Conservation (phyloP, 768 basidiomycete species). For the Kwoniella europaea region DNA sequence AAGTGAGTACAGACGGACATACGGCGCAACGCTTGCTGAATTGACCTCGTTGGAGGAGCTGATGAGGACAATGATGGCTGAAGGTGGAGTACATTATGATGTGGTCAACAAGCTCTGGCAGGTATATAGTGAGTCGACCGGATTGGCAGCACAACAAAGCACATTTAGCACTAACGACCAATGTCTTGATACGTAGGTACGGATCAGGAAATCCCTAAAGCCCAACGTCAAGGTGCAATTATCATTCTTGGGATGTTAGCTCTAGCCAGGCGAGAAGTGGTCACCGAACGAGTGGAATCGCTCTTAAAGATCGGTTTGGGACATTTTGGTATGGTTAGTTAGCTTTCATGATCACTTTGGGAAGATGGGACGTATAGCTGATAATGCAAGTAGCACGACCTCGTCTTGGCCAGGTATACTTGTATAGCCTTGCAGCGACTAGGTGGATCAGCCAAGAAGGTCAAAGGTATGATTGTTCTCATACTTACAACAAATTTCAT, state of each 20-base stretch:
- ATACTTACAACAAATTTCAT: no score
- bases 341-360: background rate
- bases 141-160: background rate
- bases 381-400: slow-evolving; percentile 67
- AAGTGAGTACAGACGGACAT: slow-evolving; percentile 71
- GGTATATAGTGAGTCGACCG: slow-evolving; percentile 75
- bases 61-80: slow-evolving; percentile 94
- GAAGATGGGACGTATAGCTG: background rate
- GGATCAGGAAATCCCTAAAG: slow-evolving; percentile 72
- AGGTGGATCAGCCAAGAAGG: slow-evolving; percentile 93
- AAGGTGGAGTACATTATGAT: slow-evolving; percentile 78
- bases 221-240: slow-evolving; percentile 90
- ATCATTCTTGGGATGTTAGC: slow-evolving; percentile 98
- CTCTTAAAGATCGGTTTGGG: slow-evolving; percentile 88
- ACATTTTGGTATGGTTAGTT: slow-evolving; percentile 73
- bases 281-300: slow-evolving; percentile 79
- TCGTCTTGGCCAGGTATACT: slow-evolving; percentile 88
- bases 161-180: background rate
- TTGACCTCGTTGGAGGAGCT: slow-evolving; percentile 95
- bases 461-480: slow-evolving; percentile 75
- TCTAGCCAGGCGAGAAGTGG: slow-evolving; percentile 74
- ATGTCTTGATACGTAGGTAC: slow-evolving; percentile 64
- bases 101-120: slow-evolving; percentile 93
- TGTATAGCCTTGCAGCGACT: slow-evolving; percentile 90
- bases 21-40: slow-evolving; percentile 89